Base-by-base conservation (phyloP, 768 basidiomycete species). In the Daedalea quercina region DNA sequence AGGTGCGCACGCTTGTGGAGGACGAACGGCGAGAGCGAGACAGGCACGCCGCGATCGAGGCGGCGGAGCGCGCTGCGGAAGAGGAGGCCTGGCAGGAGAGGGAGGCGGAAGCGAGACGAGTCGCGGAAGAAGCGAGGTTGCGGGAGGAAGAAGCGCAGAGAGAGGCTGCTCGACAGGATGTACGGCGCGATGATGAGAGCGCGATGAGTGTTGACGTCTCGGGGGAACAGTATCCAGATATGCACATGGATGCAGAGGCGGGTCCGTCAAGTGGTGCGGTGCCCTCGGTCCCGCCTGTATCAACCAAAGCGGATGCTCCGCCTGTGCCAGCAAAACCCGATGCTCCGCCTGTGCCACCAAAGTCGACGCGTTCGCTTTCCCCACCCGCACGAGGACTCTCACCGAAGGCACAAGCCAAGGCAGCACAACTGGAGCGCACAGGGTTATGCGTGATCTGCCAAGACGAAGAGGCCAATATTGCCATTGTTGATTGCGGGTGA, bases 401-500 rank as follows among this genome's bases (percentile, higher is more conserved):
- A 22, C 63, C 76, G 6, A 76, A 72, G 55, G 56, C 73, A 9
- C 65, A 70, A 53, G 67, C 69, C 28, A 67, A 72, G 61, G 63
- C 67, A 1, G 67, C 73, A 1, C 68, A 72, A 35, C 64, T 77
- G 12, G 88, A 90, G 56, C 78, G 84, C 22, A 78, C 79, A 9
- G 92, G 94, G 1, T 68, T 94, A 3, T 96, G 94, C 65, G 90
- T 95, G 0, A 79, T 96, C 9, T 96, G 94, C 63, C 93, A 94
- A 63, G 94, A 96, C 56, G 89, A 93, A 54, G 93, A 95, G 57
- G 93, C 94, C 0, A 93, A 88, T 58, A 89, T 96, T 53, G 94
- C 92, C 1, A 83, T 93, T 51, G 87, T 95, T 12, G 94, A 96
- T 68, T 96, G 94, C 79, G 94, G 94, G 86, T 90, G 65, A 42